These are phyloP conservation scores for Cryomyces minteri DNA, from an alignment of 495 filamentous ascomycete genomes.

Conservation along the genomic window DNA sequence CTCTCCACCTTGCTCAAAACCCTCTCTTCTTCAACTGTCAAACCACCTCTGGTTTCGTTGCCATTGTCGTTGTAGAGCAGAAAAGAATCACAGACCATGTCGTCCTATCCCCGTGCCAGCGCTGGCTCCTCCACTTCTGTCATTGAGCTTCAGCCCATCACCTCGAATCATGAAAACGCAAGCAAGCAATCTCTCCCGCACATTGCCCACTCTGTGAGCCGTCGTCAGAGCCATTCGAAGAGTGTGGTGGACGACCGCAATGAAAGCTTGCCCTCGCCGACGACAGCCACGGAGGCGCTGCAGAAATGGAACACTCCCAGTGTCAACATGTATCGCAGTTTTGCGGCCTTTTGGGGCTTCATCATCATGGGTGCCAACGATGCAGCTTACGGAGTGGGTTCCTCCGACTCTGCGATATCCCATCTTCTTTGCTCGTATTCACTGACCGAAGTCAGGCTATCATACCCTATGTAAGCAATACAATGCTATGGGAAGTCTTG, in stretches of 20 bases:
- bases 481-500: neutral
- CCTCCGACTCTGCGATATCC: neutral
- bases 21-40: too few species aligned
- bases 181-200: neutral
- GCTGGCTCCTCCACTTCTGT: conserved; percentile 14
- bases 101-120: neutral
- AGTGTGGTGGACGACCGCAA: conserved; percentile 11
- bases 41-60: too few species aligned
- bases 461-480: conserved; percentile 28
- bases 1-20: too few species aligned
- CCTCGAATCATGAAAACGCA: conserved; percentile 1
- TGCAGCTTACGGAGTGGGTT: conserved; percentile 55
- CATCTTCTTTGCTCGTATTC: neutral
- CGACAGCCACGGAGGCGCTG: conserved; percentile 11
- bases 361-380: conserved; percentile 70
- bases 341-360: conserved; percentile 54
- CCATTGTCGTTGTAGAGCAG: too few species aligned
- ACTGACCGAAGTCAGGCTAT: conserved; percentile 29
- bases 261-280: conserved; percentile 21
- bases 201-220: neutral
- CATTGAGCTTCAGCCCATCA: conserved; percentile 7
- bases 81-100: neutral
- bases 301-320: conserved; percentile 53
- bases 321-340: conserved; percentile 43
- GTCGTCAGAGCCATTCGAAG: neutral